Base-by-base conservation (phyloP, 1,284 basidiomycete species). In the Garcileccinum viscosum region DNA sequence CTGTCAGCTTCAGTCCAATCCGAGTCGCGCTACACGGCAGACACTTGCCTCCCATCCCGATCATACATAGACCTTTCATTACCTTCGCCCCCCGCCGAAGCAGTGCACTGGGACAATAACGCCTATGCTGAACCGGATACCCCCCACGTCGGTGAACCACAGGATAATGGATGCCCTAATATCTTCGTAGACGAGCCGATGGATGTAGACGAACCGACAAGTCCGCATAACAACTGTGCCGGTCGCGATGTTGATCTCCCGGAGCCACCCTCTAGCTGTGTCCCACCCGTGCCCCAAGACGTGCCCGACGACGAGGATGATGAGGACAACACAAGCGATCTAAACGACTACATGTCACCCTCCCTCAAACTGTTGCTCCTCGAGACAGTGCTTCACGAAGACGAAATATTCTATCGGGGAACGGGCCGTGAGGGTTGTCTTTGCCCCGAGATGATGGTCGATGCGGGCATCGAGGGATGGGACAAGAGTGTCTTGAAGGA, bases 381-480 rank as follows among this genome's bases (percentile, higher is more conserved):
- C 7, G 35, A 37, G 8, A 42, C 15, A 1, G 50, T 27, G 27
- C 8, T 72, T 12, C 8, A 73, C 24, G 63, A 62, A 40, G 61
- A 50, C 6, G 71, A 65, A 1, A 59, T 65, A 5, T 56, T 65
- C 42, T 50, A 58, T 56, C 37, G 56, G 5, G 38, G 24, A 15
- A 63, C 67, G 1, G 67, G 66, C 17, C 67, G 30, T 14, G 70
- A 74, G 27, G 67, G 60, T 12, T 74, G 70, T 61, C 50, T 74
- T 4, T 74, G 60, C 17, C 67, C 70, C 1, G 72, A 73, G 19
- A 69, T 66, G 72, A 73, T 73, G 72, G 22, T 63, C 30, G 53
- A 64, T 4, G 58, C 64, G 1, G 59, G 64, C 5, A 24, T 69
- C 30, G 68, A 72, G 30, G 68, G 63, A 27, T 72, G 71, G 71